Conservation (phyloP, 805 yeast species). For the Pichia gijzeniarum region DNA sequence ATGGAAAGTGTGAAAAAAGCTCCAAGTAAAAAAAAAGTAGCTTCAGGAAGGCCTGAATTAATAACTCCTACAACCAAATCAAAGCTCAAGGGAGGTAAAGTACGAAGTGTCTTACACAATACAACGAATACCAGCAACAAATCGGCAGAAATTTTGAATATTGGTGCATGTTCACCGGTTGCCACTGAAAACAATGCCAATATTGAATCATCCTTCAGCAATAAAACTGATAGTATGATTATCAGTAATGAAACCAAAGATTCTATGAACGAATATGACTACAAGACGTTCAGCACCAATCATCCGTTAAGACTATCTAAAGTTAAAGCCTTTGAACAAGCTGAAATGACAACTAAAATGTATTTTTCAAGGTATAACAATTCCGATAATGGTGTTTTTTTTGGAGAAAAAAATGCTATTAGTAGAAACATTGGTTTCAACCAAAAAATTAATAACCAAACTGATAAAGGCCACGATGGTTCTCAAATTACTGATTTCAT, state of each 20-base stretch:
- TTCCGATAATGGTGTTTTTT: too few species aligned
- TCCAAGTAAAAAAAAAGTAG: background rate
- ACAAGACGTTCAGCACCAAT: slow-evolving; percentile 29
- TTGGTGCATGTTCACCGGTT: slow-evolving; percentile 1
- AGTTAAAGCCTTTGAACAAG: slow-evolving; percentile 32
- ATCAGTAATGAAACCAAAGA: slow-evolving; percentile 21
- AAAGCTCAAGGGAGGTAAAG: background rate
- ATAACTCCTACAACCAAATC: background rate
- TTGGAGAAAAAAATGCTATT: background rate
- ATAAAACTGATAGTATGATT: slow-evolving; percentile 21
- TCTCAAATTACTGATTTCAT: slow-evolving; percentile 10
- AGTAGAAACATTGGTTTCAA: background rate
- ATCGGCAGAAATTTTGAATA: background rate
- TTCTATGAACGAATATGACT: slow-evolving; percentile 30
- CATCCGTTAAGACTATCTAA: slow-evolving; percentile 31
- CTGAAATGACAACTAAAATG: slow-evolving; percentile 29
- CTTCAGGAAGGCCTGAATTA: background rate
- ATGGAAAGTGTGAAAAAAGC: slow-evolving; percentile 7
- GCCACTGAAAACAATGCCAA: slow-evolving; percentile 5
- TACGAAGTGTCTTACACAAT: background rate
- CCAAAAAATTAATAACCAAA: slow-evolving; percentile 1
- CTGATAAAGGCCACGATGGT: background rate
- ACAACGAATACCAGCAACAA: background rate
- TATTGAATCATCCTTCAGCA: slow-evolving; percentile 8
- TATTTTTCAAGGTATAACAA: slow-evolving; percentile 22